Evolutionary conservation across 257 asterid genomes (phyloP).

Genomic region (Nicotiana undulata): DNA sequence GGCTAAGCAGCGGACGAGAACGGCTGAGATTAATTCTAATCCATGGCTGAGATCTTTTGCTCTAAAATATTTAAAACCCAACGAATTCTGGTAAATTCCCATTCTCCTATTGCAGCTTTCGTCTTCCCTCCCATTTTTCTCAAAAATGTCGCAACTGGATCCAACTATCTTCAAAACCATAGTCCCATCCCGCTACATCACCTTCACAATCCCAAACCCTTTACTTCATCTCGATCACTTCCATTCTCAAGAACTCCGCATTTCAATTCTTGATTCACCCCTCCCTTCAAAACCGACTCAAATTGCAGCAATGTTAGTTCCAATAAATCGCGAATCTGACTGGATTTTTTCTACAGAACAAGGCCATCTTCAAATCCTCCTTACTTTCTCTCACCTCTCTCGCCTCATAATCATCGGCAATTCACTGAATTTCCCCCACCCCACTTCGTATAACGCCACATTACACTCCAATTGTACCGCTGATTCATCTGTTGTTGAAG

Average conservation of each 20-base stretch:
- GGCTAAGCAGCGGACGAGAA: too few relatives aligned
- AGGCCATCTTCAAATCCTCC: constrained; percentile 86
- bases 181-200: constrained; percentile 60
- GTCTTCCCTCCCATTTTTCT: background rate
- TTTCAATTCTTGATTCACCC: constrained; percentile 74
- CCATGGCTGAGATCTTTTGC: too few relatives aligned
- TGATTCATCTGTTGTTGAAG: constrained; percentile 19
- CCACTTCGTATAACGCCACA: constrained; percentile 25
- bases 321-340: constrained; percentile 71
- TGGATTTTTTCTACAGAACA: constrained; percentile 75
- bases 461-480: background rate
- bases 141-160: constrained; percentile 31
- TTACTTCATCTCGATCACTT: constrained; percentile 19
- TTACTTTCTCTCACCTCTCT: constrained; percentile 45
- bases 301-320: constrained; percentile 66
- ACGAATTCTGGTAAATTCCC: too few relatives aligned
- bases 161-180: constrained; percentile 46
- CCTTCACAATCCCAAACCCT: constrained; percentile 54
- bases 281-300: constrained; percentile 12
- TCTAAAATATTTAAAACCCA: too few relatives aligned
- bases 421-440: constrained; percentile 10
- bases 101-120: too few relatives aligned
- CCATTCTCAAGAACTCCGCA: constrained; percentile 32
- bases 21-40: too few relatives aligned
- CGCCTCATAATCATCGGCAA: constrained; percentile 63